phyloP scores from a whole-genome alignment of 176 grass and related monocot species.

The Carex kokanica region DNA sequence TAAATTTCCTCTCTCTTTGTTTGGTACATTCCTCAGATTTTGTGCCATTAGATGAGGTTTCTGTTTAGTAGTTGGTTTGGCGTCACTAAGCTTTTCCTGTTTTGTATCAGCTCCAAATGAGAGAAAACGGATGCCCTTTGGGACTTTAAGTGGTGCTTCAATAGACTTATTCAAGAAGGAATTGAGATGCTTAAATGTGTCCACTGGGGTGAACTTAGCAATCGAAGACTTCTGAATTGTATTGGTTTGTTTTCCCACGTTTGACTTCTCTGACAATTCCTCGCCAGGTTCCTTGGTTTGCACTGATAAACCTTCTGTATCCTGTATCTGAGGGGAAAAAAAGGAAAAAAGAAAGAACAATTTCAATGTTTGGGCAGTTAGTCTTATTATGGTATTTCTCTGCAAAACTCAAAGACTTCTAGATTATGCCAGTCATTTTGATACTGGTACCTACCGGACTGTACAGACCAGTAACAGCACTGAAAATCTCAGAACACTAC shows the following conservation, averaged over 20 bases:
- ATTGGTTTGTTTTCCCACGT: slow-evolving; percentile 32
- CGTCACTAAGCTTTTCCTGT: slow-evolving; percentile 11
- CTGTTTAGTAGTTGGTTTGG: background rate
- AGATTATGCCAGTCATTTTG: background rate
- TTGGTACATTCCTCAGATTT: background rate
- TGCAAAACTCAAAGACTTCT: background rate
- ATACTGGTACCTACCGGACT: background rate
- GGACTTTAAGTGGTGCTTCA: slow-evolving; percentile 35
- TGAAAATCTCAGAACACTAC: background rate
- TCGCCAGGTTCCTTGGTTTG: slow-evolving; percentile 41
- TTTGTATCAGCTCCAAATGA: slow-evolving; percentile 25
- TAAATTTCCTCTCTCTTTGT: slow-evolving; percentile 26
- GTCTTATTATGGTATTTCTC: background rate
- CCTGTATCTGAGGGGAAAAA: slow-evolving; percentile 43
- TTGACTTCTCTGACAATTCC: slow-evolving; percentile 36
- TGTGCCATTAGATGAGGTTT: background rate
- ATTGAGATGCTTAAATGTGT: slow-evolving; percentile 35
- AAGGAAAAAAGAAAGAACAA: background rate
- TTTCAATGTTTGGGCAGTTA: slow-evolving; percentile 13
- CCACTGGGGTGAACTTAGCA: background rate
- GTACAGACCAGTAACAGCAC: background rate
- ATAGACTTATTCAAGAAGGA: slow-evolving; percentile 28
- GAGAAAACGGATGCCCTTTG: slow-evolving; percentile 83
- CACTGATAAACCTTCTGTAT: slow-evolving; percentile 36
- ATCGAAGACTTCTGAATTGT: slow-evolving; percentile 34